These are phyloP conservation scores for Paxillus ammoniavirescens DNA, from an alignment of 768 basidiomycete genomes.

Conservation along the genomic window DNA sequence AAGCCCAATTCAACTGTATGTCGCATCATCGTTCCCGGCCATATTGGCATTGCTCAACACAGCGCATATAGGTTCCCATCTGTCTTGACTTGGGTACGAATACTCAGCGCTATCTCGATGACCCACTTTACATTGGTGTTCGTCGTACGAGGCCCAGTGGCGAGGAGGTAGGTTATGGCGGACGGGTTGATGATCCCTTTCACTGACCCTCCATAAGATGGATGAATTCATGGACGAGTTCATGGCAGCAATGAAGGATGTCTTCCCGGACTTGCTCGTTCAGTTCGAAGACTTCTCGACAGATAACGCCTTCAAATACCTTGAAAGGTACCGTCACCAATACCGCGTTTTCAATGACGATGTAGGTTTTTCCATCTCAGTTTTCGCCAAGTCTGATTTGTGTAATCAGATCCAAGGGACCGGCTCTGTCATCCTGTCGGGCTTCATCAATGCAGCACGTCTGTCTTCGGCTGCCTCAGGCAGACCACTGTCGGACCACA, in stretches of 20 bases:
- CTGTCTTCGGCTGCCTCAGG: slow-evolving; percentile 50
- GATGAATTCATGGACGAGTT: slow-evolving; percentile 76
- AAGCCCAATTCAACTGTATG: slow-evolving; percentile 46
- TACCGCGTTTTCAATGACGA: slow-evolving; percentile 74
- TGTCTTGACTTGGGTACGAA: slow-evolving; percentile 78
- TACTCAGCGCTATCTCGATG: slow-evolving; percentile 60
- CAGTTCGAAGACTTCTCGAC: slow-evolving; percentile 80
- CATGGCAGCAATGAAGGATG: slow-evolving; percentile 62
- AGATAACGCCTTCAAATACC: slow-evolving; percentile 74
- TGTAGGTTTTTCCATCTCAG: slow-evolving; percentile 37
- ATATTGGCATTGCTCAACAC: not conserved
- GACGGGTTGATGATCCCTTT: not conserved
- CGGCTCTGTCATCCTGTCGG: slow-evolving; percentile 72
- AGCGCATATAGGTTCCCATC: slow-evolving; percentile 48
- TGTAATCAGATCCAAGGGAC: slow-evolving; percentile 62
- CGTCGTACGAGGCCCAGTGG: slow-evolving; percentile 50
- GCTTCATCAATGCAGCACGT: slow-evolving; percentile 71
- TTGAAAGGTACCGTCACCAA: slow-evolving; percentile 56
- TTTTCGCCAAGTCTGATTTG: slow-evolving; percentile 5
- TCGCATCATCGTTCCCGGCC: not conserved
- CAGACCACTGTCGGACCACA: slow-evolving; percentile 44
- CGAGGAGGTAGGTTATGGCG: slow-evolving; percentile 36
- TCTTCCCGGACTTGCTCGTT: slow-evolving; percentile 67
- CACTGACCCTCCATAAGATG: slow-evolving; percentile 40
- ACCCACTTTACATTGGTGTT: slow-evolving; percentile 76